Evolutionary conservation across 495 filamentous ascomycete species (phyloP), one percentile per base, ranked within the genome.

Genomic region (Neurospora sp.): DNA sequence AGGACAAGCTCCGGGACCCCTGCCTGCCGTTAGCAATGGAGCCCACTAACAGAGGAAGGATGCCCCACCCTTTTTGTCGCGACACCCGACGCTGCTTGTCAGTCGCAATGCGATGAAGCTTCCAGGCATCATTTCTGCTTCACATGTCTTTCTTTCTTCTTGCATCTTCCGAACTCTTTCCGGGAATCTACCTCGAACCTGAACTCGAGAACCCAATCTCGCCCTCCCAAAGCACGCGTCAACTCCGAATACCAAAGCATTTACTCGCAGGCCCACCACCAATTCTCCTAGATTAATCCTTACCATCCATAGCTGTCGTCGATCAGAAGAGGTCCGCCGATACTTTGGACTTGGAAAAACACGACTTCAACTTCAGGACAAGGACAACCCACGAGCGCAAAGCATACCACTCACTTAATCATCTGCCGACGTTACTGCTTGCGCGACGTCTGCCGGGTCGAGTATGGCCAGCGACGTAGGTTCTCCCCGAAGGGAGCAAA

Each of bases 401-500:
- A 16, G 1, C 2, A 35, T 17, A 65, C 7, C 6, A 37, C 14
- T 65, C 7, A 17, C 5, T 37, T 17, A 4, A 37, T 8, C 0
- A 61, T 31, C 27, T 16, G 27, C 45, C 20, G 4, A 12, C 20
- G 27, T 35, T 35, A 35, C 12, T 61, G 14, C 22, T 3, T 8
- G 27, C 12, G 35, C 53, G 53, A 61, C 53, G 53, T 37, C 3
- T 17, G 27, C 14, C 27, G 6, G 22, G 53, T 35, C 31, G 31
- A 74, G 74, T 68, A 85, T 84, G 83, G 82, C 82, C 27, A 79
- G 81, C 59, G 79, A 79, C 38, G 74, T 75, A 9, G 73, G 76
- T 72, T 73, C 79, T 68, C 82, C 83, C 59, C 79, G 81, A 70
- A 74, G 83, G 68, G 82, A 85, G 78, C 74, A 76, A 20, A 86